These are phyloP conservation scores for Epichloe aotearoae DNA, from an alignment of 2,329 filamentous ascomycete species.

Conservation along the genomic window DNA sequence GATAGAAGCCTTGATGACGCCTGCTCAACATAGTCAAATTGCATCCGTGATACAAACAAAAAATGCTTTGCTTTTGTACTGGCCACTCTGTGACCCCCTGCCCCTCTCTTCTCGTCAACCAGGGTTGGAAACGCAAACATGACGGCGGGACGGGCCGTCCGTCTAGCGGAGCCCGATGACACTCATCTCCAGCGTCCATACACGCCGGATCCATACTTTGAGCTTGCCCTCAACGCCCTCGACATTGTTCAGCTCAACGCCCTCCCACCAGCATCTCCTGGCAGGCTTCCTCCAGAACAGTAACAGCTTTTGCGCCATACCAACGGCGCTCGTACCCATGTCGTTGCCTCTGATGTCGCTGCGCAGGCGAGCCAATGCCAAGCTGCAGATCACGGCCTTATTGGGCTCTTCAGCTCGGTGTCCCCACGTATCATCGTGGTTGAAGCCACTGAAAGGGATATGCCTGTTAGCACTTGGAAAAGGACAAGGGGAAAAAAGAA, in stretches of 20 bases:
- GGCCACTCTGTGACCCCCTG: background rate
- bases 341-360: slow-evolving; percentile 80
- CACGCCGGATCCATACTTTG: slow-evolving; percentile 95
- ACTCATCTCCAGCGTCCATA: slow-evolving; percentile 98
- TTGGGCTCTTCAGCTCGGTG: slow-evolving; percentile 95
- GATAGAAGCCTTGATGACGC: slow-evolving; percentile 5
- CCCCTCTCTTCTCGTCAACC: background rate
- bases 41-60: background rate
- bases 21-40: slow-evolving; percentile 5
- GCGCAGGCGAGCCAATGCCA: slow-evolving; percentile 81
- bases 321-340: slow-evolving; percentile 65
- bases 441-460: slow-evolving; percentile 59
- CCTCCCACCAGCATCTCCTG: slow-evolving; percentile 97
- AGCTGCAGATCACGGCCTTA: slow-evolving; percentile 95
- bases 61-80: slow-evolving; percentile 2
- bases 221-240: slow-evolving; percentile 83
- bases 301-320: slow-evolving; percentile 96
- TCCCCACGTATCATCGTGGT: slow-evolving; percentile 90
- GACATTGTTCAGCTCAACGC: slow-evolving; percentile 78
- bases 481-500: background rate
- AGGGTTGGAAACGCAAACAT: background rate
- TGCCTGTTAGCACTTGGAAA: background rate
- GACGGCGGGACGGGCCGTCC: background rate
- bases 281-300: slow-evolving; percentile 98
- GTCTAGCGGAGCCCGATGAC: slow-evolving; percentile 66